Conservation (phyloP, 768 basidiomycete species). For the Tubosaeta sp. region DNA sequence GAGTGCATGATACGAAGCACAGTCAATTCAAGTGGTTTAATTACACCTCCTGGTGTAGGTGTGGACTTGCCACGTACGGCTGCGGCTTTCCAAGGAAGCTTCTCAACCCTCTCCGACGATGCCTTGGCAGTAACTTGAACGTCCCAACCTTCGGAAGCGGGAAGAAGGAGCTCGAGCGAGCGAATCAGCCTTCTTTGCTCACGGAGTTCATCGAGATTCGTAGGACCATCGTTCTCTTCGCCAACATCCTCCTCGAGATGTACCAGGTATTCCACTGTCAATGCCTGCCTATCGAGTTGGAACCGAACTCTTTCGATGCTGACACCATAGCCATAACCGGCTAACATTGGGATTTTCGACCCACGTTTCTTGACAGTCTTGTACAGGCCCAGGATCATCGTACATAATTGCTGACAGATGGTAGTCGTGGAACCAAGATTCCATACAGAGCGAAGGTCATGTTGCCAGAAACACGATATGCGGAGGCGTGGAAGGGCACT, state of each 20-base stretch:
- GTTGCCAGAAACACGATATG: constrained; percentile 93
- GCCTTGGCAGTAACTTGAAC: constrained; percentile 73
- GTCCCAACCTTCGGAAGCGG: constrained; percentile 79
- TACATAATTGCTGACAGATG: constrained; percentile 76
- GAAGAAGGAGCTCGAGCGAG: constrained; percentile 77
- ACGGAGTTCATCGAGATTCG: constrained; percentile 63
- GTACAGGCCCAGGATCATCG: constrained; percentile 76
- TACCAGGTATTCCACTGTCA: constrained; percentile 80
- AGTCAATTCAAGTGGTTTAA: constrained; percentile 45
- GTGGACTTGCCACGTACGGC: constrained; percentile 45
- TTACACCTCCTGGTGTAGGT: constrained; percentile 24
- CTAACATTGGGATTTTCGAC: constrained; percentile 65
- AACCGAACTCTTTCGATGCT: constrained; percentile 75
- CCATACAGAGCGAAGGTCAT: constrained; percentile 87
- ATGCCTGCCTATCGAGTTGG: constrained; percentile 76
- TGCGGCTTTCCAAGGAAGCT: constrained; percentile 67
- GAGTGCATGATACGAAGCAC: constrained; percentile 71
- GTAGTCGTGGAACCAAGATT: constrained; percentile 63
- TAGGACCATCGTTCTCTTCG: constrained; percentile 19
- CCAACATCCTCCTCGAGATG: constrained; percentile 55
- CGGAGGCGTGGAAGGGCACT: constrained; percentile 45
- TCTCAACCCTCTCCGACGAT: constrained; percentile 66
- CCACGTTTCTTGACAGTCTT: constrained; percentile 79
- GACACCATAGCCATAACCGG: constrained; percentile 78
- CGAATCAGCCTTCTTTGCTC: constrained; percentile 70